Evolutionary conservation across 176 grass and related monocot genomes (phyloP).

Genomic region (Oryza coarctata): DNA sequence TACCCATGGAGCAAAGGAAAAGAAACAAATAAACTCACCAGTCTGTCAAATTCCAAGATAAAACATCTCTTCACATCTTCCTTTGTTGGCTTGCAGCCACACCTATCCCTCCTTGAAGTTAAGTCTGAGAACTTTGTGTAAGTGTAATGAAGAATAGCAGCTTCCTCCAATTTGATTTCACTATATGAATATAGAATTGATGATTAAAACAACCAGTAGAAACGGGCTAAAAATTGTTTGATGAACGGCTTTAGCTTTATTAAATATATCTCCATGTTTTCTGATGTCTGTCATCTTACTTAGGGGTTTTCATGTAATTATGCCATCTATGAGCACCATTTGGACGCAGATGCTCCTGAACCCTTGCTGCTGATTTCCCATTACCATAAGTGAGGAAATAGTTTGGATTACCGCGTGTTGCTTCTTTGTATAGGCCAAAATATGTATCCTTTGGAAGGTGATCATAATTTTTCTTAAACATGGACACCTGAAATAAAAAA

Average conservation of each 20-base stretch:
- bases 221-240: neutral
- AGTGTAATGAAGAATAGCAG: slow-evolving; percentile 96
- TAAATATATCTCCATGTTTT: neutral
- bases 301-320: slow-evolving; percentile 97
- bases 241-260: neutral
- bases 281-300: slow-evolving; percentile 51
- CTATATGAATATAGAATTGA: slow-evolving; percentile 44
- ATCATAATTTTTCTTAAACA: slow-evolving; percentile 99
- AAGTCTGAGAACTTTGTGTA: slow-evolving; percentile 94
- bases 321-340: slow-evolving; percentile 99
- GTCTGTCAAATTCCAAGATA: slow-evolving; percentile 96
- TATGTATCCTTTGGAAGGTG: slow-evolving; percentile 99
- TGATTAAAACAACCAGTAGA: slow-evolving; percentile 3
- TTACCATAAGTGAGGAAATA: slow-evolving; percentile 98
- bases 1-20: neutral
- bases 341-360: slow-evolving; percentile 88
- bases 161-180: slow-evolving; percentile 96
- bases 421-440: slow-evolving; percentile 99
- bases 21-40: slow-evolving; percentile 49
- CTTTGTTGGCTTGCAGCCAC: slow-evolving; percentile 95
- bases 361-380: slow-evolving; percentile 93
- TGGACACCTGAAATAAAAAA: slow-evolving; percentile 63
- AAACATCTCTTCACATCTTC: slow-evolving; percentile 97
- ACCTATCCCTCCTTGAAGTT: slow-evolving; percentile 88
- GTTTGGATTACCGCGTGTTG: slow-evolving; percentile 95